These are phyloP conservation scores for Aegilops bicornis DNA, from an alignment of 176 grass and related monocot species.

Conservation along the genomic window DNA sequence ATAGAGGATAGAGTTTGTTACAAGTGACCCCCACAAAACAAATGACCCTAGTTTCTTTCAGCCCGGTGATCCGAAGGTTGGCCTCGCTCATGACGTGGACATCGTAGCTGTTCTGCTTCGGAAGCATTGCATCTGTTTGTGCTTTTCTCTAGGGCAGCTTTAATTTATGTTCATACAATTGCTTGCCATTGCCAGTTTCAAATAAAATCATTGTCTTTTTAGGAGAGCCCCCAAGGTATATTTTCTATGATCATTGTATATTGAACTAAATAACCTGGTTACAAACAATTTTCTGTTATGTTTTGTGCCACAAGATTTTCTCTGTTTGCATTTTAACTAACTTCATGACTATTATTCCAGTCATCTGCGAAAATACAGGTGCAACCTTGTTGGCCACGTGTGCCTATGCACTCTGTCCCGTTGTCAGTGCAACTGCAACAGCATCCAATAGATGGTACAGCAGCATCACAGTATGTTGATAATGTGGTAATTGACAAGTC, in stretches of 20 bases:
- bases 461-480: conserved; percentile 49
- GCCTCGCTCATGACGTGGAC: no score
- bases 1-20: no score
- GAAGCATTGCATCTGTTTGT: background rate
- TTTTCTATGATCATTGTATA: background rate
- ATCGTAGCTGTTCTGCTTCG: background rate
- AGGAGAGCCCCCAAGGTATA: no score
- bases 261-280: conserved; percentile 4
- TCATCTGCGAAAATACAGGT: conserved; percentile 76
- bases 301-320: background rate
- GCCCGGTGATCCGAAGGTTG: no score
- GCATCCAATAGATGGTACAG: conserved; percentile 65
- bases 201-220: background rate
- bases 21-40: no score
- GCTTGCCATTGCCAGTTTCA: background rate
- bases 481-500: conserved; percentile 46
- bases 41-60: no score
- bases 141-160: background rate
- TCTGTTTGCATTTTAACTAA: conserved; percentile 32
- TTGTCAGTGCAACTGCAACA: conserved; percentile 77
- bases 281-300: background rate
- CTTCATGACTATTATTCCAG: conserved; percentile 46
- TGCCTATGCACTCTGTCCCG: conserved; percentile 77
- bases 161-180: background rate
- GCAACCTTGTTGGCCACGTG: conserved; percentile 92